Base-by-base conservation (phyloP, 371 early-diverging fungal species). In the Funneliformis caledonium region DNA sequence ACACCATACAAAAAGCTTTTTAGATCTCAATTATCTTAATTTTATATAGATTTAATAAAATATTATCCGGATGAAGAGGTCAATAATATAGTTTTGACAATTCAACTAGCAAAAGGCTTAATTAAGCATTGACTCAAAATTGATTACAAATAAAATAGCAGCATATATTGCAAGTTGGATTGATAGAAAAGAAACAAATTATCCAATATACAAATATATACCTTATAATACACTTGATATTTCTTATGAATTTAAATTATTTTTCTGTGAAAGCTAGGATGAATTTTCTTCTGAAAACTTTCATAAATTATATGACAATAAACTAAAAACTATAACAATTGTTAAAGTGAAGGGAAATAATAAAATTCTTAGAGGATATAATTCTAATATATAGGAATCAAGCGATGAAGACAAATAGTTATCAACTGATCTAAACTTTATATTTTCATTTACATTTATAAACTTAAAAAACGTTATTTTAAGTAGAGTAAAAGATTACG, bases 81-180 rank as follows among this genome's bases (percentile, higher is more conserved):
- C 26, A 26, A 26, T 26, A 26, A 26, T 26, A 26, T 26, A 26
- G 26, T 26, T 26, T 26, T 26, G 26, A 26, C 0, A 0, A 26
- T 26, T 3, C 3, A 2, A 22, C 70, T 48, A 48, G 7, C 33
- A n/a, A 43, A 1, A 33, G 22, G 16, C 11, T 19, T 43, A n/a
- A 11, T 19, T 43, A n/a, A 11, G 16, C 12, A 75, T 75, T 4
- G 75, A 75, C 37, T 75, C 61, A 4, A 75, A 2, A 14, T 59
- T 75, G 16, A 56, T 75, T 3, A 75, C 42, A 59, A 8, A 12
- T 60, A 52, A 61, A 52, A 42, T 59, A 59, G 19, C 75, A 9
- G 75, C 75, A 59, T 75, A 31, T 16, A 52, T 75, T 10, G 60
- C 75, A 26, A 45, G 42, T 59, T 75, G 75, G 75, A 59, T 75